A percentile compares a stretch with the other conserved stretches of the same genome.
Evolutionary conservation across 345 rosid species (phyloP).

Genomic region (Eucalyptus camaldulensis): DNA sequence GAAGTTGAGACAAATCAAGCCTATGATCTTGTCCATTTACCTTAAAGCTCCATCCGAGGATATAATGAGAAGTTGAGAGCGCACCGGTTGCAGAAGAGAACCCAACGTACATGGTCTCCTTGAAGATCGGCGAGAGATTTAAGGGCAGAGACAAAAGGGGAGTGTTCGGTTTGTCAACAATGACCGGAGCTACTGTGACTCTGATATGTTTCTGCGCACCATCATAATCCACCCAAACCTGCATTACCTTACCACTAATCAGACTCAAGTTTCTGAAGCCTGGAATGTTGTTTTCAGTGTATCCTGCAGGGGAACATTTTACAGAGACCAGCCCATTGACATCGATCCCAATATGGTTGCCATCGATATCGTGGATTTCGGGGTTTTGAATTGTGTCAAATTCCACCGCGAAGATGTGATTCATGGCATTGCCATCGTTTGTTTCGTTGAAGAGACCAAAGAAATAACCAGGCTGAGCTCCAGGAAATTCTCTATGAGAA

Average conservation of each 20-base stretch:
- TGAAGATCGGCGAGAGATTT: slow-evolving; percentile 33
- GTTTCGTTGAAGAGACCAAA: background rate
- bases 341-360: background rate
- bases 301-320: background rate
- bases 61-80: background rate
- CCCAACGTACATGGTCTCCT: background rate
- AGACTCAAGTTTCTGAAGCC: background rate
- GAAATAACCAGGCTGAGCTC: background rate
- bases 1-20: background rate
- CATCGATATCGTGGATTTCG: background rate
- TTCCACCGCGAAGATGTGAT: background rate
- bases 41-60: background rate
- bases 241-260: slow-evolving; percentile 6
- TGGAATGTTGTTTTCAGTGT: background rate
- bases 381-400: background rate
- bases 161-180: slow-evolving; percentile 13
- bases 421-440: background rate
- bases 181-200: slow-evolving; percentile 36
- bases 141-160: slow-evolving; percentile 26
- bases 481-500: background rate
- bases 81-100: background rate
- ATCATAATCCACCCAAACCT: slow-evolving; percentile 48
- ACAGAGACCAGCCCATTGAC: background rate
- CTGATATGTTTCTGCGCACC: slow-evolving; percentile 5
- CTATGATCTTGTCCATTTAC: background rate